Evolutionary conservation across 179 eudicot species (phyloP).

Genomic region (Silene coronaria): DNA sequence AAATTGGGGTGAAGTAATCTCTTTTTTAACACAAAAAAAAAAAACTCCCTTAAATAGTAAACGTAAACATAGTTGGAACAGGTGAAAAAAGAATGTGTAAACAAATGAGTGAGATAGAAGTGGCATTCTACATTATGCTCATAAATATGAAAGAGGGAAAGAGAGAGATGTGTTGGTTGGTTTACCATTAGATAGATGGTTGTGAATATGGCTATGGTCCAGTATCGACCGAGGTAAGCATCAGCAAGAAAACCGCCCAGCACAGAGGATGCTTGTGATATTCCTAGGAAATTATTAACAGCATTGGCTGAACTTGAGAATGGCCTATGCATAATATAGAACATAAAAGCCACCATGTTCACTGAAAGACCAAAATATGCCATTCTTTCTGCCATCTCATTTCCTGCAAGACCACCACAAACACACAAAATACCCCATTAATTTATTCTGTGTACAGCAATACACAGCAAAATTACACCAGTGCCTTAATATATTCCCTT

Average conservation of each 20-base stretch:
- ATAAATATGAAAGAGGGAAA: not conserved
- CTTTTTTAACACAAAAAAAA: not conserved
- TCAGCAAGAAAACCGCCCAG: slow-evolving; percentile 87
- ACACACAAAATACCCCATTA: not conserved
- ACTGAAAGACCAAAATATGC: slow-evolving; percentile 85
- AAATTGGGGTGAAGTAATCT: not conserved
- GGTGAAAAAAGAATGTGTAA: not conserved
- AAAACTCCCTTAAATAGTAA: not conserved
- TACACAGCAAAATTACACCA: not conserved
- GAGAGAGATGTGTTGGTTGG: not conserved
- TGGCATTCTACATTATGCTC: not conserved
- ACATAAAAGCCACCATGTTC: slow-evolving; percentile 92
- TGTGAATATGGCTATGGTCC: slow-evolving; percentile 88
- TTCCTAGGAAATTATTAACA: slow-evolving; percentile 79
- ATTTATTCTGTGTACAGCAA: not conserved
- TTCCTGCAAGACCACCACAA: slow-evolving; percentile 37
- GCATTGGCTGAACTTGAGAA: slow-evolving; percentile 81
- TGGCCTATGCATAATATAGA: slow-evolving; percentile 82
- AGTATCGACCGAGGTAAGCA: slow-evolving; percentile 87
- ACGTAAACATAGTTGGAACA: not conserved
- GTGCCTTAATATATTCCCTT: not conserved
- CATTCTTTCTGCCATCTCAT: slow-evolving; percentile 95
- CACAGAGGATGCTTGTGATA: slow-evolving; percentile 82
- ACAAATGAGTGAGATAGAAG: not conserved
- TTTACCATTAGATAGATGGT: slow-evolving; percentile 75